Evolutionary conservation across 2,329 filamentous ascomycete genomes (phyloP), one percentile per base, ranked within the genome.

Genomic region (Mollisiaceae sp.): DNA sequence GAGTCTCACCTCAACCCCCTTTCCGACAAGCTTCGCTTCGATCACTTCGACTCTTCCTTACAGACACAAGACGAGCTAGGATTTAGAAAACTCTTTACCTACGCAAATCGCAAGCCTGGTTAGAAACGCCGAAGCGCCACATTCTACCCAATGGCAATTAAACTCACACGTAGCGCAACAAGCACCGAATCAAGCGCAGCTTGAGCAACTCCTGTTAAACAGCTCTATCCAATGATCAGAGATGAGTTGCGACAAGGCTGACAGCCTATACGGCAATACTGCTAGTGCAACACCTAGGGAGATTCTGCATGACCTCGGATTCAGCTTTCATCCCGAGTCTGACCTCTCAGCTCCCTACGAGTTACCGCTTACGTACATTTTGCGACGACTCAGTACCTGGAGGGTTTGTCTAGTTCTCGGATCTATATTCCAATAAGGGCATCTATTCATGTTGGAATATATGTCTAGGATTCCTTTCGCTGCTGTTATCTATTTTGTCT

Each of bases 321-420:
- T 52, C 47, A 9, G 11, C 47, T 32, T 14, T 6, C 4, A 11
- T 18, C 5, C 27, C n/a, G 27, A 8, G 14, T 54, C 50, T 54
- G 12, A 54, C 50, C 32, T 27, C 50, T 32, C 50, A 54, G 11
- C 50, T 54, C 27, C 50, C 8, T 35, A 32, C 27, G 27, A 32
- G 27, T 32, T 32, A 35, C 50, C 24, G 50, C 50, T 54, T 54
- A 54, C 50, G 50, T 54, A 54, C 50, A 54, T 54, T 54, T 32
- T 35, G 50, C 20, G 24, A 54, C 22, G 27, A 15, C 27, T 32
- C 27, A 32, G 27, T 32, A 32, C 6, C 27, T 32, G 27, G 6
- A 3, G 3, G 3, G 3, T 6, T 32, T 32, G 22, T 8, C 22
- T 24, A 4, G 45, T n/a, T 22, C 15, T 24, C 45, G n/a, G 45